phyloP scores from a whole-genome alignment of 2,329 filamentous ascomycete species.

The Pochonia chlamydosporia region DNA sequence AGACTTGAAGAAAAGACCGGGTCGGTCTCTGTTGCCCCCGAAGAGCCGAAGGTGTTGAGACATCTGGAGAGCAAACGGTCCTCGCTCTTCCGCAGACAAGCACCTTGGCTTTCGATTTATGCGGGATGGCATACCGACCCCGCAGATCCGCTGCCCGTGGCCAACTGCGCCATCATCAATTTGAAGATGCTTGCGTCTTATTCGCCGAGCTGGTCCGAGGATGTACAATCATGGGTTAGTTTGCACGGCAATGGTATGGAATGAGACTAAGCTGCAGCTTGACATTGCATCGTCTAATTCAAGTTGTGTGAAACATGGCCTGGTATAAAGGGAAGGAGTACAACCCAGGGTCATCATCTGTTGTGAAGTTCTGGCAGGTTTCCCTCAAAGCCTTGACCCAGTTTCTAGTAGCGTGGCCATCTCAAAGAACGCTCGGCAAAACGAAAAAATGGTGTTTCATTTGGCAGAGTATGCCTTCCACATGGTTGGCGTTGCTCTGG shows the following conservation, averaged over 20 bases:
- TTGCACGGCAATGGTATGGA: too few relatives aligned
- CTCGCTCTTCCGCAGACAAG: background rate
- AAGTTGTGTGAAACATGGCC: too few relatives aligned
- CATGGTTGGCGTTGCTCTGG: slow-evolving; percentile 1
- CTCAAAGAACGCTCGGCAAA: too few relatives aligned
- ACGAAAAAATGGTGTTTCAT: background rate
- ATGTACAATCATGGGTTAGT: too few relatives aligned
- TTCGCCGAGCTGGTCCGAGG: background rate
- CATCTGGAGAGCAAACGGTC: background rate
- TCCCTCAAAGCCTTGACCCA: too few relatives aligned
- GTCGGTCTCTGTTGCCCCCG: background rate
- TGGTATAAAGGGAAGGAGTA: too few relatives aligned
- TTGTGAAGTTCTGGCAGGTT: too few relatives aligned
- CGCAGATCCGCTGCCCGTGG: background rate
- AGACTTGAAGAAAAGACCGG: background rate
- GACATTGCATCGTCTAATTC: too few relatives aligned
- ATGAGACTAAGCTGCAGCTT: too few relatives aligned
- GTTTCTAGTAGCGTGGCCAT: too few relatives aligned
- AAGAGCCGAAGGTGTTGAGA: background rate
- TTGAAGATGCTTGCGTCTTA: background rate
- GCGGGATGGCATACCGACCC: background rate
- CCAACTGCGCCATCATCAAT: background rate
- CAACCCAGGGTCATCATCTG: too few relatives aligned
- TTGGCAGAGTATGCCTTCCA: background rate
- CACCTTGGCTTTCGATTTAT: background rate